These are phyloP conservation scores for Candida ascalaphidarum DNA, from an alignment of 805 yeast species.

Conservation along the genomic window DNA sequence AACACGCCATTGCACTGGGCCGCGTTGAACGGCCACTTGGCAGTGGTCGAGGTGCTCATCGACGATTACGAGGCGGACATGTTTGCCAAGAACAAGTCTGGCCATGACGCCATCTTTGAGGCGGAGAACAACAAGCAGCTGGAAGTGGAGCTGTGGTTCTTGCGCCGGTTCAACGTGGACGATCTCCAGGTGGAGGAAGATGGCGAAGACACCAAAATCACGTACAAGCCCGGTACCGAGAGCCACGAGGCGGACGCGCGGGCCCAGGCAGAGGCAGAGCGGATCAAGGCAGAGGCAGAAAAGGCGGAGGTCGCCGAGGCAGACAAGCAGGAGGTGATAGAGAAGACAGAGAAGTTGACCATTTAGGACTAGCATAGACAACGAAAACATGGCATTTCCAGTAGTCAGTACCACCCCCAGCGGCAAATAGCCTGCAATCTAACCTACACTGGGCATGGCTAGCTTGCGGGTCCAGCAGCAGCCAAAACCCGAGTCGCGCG, in stretches of 20 bases:
- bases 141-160: constrained; percentile 70
- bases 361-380: too few species aligned
- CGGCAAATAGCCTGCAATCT: too few species aligned
- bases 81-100: constrained; percentile 61
- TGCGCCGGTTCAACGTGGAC: constrained; percentile 64
- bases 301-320: constrained; percentile 39
- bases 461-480: too few species aligned
- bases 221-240: constrained; percentile 35
- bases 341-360: constrained; percentile 18
- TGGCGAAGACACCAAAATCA: constrained; percentile 33
- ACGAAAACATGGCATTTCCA: too few species aligned
- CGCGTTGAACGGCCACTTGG: constrained; percentile 75
- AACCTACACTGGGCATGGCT: too few species aligned
- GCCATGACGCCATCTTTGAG: constrained; percentile 80
- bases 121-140: constrained; percentile 75
- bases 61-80: constrained; percentile 77
- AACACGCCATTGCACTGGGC: constrained; percentile 98
- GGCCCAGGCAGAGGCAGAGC: constrained; percentile 16
- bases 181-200: constrained; percentile 37
- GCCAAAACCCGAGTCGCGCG: too few species aligned
- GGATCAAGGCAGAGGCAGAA: constrained; percentile 6
- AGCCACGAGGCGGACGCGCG: constrained; percentile 33
- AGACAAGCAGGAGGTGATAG: constrained; percentile 31
- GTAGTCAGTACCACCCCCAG: too few species aligned
- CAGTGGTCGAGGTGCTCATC: constrained; percentile 59